These are phyloP conservation scores for Fusarium stilboides DNA, from an alignment of 2,329 filamentous ascomycete genomes.

Conservation along the genomic window DNA sequence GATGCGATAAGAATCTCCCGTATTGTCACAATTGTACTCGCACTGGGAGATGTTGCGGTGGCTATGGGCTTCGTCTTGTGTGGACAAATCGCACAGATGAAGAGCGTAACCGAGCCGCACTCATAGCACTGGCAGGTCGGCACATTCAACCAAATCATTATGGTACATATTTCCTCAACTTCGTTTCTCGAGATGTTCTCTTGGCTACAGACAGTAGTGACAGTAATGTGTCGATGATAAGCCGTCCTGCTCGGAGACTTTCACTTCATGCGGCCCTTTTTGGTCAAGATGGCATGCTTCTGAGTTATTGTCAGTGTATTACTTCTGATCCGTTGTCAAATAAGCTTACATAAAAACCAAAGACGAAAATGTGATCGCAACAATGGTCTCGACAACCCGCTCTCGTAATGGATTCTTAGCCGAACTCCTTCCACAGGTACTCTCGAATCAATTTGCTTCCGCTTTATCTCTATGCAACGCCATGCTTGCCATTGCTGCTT, in stretches of 20 bases:
- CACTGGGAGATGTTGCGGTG: constrained; percentile 1
- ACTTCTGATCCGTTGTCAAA: too few relatives aligned
- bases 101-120: not conserved
- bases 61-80: not conserved
- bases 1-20: not conserved
- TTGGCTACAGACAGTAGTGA: constrained; percentile 2
- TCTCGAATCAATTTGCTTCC: not conserved
- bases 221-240: not conserved
- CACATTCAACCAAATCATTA: not conserved
- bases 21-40: constrained; percentile 1
- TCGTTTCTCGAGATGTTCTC: not conserved
- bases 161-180: constrained; percentile 1
- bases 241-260: not conserved
- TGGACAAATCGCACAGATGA: not conserved
- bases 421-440: constrained; percentile 11
- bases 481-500: constrained; percentile 8
- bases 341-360: not conserved
- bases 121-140: not conserved
- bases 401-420: constrained; percentile 5
- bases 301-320: constrained; percentile 3
- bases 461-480: constrained; percentile 6
- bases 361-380: constrained; percentile 11
- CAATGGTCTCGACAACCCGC: constrained; percentile 13
- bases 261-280: constrained; percentile 24
- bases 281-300: constrained; percentile 16